A percentile compares a stretch with the other conserved stretches of the same genome.
phyloP scores from a whole-genome alignment of 139 green algal genomes.

The Micractinium sp. region DNA sequence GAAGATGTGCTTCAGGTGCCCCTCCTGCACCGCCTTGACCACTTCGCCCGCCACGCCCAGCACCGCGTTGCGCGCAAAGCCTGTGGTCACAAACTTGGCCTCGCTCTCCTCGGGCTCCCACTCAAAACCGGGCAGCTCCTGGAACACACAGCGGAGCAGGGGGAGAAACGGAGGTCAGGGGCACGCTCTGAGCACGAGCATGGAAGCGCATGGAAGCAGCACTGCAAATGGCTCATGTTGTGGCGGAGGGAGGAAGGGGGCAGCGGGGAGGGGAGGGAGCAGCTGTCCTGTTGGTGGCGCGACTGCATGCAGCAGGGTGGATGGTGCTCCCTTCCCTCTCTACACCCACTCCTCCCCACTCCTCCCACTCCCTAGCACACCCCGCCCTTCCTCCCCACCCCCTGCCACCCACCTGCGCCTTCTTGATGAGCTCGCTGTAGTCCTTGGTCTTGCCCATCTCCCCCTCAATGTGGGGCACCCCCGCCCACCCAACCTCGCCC shows the following conservation, averaged over 20 bases:
- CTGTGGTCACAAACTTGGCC: conserved; percentile 41
- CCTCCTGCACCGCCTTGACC: conserved; percentile 49
- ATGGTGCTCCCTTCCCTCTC: too few relatives aligned
- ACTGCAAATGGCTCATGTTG: too few relatives aligned
- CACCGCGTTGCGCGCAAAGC: conserved; percentile 50
- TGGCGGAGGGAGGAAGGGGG: neutral
- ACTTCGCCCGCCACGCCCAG: conserved; percentile 45
- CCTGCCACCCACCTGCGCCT: conserved; percentile 23
- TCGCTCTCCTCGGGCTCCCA: conserved; percentile 13
- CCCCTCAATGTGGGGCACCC: conserved; percentile 31
- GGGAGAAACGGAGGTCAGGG: neutral
- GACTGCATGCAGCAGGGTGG: too few relatives aligned
- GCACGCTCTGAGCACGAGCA: neutral
- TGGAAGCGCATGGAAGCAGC: conserved; percentile 11
- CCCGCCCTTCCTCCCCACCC: too few relatives aligned
- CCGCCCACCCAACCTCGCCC: conserved; percentile 56
- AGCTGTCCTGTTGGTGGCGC: too few relatives aligned
- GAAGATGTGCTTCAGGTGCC: conserved; percentile 50
- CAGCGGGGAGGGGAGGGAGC: too few relatives aligned
- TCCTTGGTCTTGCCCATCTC: conserved; percentile 29
- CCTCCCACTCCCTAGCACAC: too few relatives aligned
- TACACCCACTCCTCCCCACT: too few relatives aligned
- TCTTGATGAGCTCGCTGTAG: conserved; percentile 44
- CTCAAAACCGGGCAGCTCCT: conserved; percentile 43
- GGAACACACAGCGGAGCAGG: neutral